A percentile compares a stretch with the other conserved stretches of the same genome.
Evolutionary conservation across 345 rosid genomes (phyloP).

Genomic region (Pugionium dolabratum): DNA sequence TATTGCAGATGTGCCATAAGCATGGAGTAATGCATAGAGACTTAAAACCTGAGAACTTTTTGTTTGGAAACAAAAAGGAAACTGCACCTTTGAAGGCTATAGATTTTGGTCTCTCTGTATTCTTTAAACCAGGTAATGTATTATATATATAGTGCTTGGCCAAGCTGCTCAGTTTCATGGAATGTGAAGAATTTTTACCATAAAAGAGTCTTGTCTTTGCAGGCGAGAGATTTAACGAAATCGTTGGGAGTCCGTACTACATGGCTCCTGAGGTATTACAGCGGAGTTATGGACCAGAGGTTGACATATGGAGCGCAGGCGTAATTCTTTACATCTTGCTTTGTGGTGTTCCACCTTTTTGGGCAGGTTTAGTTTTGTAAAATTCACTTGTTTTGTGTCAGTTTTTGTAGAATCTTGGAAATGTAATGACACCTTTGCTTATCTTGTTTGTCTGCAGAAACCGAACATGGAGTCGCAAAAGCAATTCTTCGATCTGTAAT

Average conservation of each 20-base stretch:
- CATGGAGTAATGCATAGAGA: slow-evolving; percentile 42
- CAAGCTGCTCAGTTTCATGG: too few relatives aligned
- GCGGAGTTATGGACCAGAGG: slow-evolving; percentile 11
- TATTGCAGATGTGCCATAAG: slow-evolving; percentile 72
- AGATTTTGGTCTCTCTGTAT: slow-evolving; percentile 90
- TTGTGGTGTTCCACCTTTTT: too few relatives aligned
- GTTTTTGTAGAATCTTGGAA: background rate
- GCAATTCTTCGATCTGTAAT: slow-evolving; percentile 74
- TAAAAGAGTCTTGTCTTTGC: background rate
- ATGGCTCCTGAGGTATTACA: slow-evolving; percentile 96
- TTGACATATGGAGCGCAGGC: too few relatives aligned
- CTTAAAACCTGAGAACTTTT: too few relatives aligned
- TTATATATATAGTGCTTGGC: background rate
- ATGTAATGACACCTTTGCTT: background rate
- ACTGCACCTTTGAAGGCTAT: slow-evolving; percentile 69
- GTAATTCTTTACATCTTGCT: too few relatives aligned
- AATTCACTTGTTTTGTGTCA: background rate
- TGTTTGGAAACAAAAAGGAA: slow-evolving; percentile 47
- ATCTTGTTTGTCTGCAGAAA: slow-evolving; percentile 52
- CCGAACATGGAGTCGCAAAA: slow-evolving; percentile 95
- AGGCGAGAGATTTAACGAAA: slow-evolving; percentile 61
- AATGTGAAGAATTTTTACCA: too few relatives aligned
- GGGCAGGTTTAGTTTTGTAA: slow-evolving; percentile 63
- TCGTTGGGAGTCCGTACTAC: slow-evolving; percentile 62
- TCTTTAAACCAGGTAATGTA: slow-evolving; percentile 76